Evolutionary conservation across 805 yeast species (phyloP).

Genomic region (Debaryomyces prosopidis): DNA sequence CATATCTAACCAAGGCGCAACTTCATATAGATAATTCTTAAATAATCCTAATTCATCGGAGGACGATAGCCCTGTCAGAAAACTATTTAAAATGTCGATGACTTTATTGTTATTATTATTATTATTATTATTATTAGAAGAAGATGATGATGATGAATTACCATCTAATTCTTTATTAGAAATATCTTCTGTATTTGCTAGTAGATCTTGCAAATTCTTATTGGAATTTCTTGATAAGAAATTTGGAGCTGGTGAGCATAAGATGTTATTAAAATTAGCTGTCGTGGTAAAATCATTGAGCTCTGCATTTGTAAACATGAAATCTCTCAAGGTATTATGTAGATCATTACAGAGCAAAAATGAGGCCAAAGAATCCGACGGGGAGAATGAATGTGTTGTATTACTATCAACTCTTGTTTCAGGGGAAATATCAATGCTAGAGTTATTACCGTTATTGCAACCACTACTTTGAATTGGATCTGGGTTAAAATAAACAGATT

Average conservation of each 20-base stretch:
- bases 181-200: conserved; percentile 1
- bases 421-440: no score
- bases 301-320: conserved; percentile 37
- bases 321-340: conserved; percentile 36
- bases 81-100: background rate
- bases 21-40: conserved; percentile 35
- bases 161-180: conserved; percentile 16
- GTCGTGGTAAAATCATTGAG: conserved; percentile 7
- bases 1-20: conserved; percentile 42
- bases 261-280: conserved; percentile 11
- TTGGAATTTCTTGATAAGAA: background rate
- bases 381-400: no score
- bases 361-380: background rate
- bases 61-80: no score
- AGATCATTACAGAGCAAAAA: conserved; percentile 22
- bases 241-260: conserved; percentile 5
- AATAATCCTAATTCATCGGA: conserved; percentile 27
- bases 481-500: no score
- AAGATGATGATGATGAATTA: conserved; percentile 3
- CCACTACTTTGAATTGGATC: no score
- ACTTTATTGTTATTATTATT: conserved; percentile 5
- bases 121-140: conserved; percentile 11
- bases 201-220: conserved; percentile 4
- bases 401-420: no score
- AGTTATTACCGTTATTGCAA: no score